Evolutionary conservation across 192 early-diverging fungal genomes (phyloP), one percentile per base, ranked within the genome.

Genomic region (Pilaira anomala): DNA sequence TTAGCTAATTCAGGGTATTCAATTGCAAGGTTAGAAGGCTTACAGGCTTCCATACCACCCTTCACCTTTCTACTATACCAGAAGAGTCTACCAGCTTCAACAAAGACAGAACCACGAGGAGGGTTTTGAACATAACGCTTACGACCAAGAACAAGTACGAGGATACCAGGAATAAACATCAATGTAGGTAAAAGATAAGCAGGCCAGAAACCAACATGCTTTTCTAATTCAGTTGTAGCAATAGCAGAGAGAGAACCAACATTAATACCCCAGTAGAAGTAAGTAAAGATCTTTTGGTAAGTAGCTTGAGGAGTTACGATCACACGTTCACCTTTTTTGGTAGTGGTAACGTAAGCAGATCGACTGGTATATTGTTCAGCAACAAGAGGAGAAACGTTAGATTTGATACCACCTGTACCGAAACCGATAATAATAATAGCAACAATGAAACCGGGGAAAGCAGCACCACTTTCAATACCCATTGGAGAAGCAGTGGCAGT

Each of bases 251-350:
- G 74, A 25, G 81, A 76, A 21, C 89, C 89, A 24, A 88, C 30
- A 66, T 88, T 89, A 62, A 91, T 88, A 33, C 83, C 76, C 78
- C 81, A 83, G 73, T 94, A 94, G 71, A 94, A 94, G 83, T 82
- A 89, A 66, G 85, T 87, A 74, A 92, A 94, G 48, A 93, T 86
- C 16, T 65, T 63, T 53, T 71, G 69, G 22, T 63, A 63, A 26
- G 60, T 69, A 24, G 86, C 75, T 64, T 77, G 75, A 45, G 86
- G 87, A 68, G 85, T 79, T 2, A 90, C 81, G 33, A 90, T 78
- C 11, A 88, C 87, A 45, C 66, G 71, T 33, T 84, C 75, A 12
- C 87, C 87, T 5, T 29, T 28, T 49, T 79, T 76, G 16, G 81
- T 71, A 42, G 63, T 82, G 62, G 74, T 86, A 58, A 89, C 75